Evolutionary conservation across 2,329 filamentous ascomycete genomes (phyloP).

Genomic region (Fusarium nematophilum): DNA sequence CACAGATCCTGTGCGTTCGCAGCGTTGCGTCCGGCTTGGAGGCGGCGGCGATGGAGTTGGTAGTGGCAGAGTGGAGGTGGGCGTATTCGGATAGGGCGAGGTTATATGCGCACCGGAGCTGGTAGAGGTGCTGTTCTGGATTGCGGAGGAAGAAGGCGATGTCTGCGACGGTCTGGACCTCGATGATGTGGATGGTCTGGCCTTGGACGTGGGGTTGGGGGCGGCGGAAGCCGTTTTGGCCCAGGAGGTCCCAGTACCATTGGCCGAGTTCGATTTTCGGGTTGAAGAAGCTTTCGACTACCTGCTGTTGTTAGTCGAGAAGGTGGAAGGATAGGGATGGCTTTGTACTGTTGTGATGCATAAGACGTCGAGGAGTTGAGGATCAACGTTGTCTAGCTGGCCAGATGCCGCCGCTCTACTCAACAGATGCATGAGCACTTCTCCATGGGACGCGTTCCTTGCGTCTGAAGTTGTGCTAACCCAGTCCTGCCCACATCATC

Average conservation of each 20-base stretch:
- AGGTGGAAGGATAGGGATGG: background rate
- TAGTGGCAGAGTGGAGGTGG: background rate
- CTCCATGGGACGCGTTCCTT: too few relatives aligned
- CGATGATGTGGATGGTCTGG: background rate
- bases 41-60: background rate
- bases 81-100: background rate
- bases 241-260: slow-evolving; percentile 27
- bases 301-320: slow-evolving; percentile 17
- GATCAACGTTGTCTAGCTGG: background rate
- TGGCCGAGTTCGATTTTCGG: slow-evolving; percentile 36
- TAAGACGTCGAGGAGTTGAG: slow-evolving; percentile 30
- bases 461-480: too few relatives aligned
- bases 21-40: background rate
- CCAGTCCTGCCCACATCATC: background rate
- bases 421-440: slow-evolving; percentile 1
- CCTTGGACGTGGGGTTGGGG: background rate
- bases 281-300: slow-evolving; percentile 44
- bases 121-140: slow-evolving; percentile 3
- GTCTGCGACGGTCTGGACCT: background rate
- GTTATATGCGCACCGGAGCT: slow-evolving; percentile 3
- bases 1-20: background rate
- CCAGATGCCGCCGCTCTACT: background rate
- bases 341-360: background rate
- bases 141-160: background rate
- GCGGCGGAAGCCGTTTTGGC: background rate